Evolutionary conservation across 2,329 filamentous ascomycete species (phyloP).

Genomic region (Colletotrichum neosansevieriae): DNA sequence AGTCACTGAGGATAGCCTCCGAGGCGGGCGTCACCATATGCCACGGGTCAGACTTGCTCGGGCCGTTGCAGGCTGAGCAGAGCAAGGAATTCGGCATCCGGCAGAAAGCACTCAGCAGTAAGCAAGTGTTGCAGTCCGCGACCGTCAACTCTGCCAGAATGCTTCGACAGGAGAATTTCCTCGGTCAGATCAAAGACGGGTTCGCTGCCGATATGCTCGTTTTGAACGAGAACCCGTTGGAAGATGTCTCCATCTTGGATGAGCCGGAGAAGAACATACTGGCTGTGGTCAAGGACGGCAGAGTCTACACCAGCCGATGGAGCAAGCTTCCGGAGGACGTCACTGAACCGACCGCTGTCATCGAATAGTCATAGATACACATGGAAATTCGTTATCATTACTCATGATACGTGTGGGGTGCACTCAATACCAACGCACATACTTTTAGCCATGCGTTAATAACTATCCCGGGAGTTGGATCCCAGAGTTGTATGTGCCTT

Average conservation of each 20-base stretch:
- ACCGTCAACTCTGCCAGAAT: constrained; percentile 63
- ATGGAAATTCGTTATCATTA: background rate
- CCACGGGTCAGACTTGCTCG: constrained; percentile 59
- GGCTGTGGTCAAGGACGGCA: constrained; percentile 67
- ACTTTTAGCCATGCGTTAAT: background rate
- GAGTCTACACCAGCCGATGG: constrained; percentile 51
- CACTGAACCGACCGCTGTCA: constrained; percentile 29
- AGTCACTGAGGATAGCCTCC: constrained; percentile 60
- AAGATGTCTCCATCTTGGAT: constrained; percentile 65
- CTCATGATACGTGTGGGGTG: background rate
- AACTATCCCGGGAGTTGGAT: background rate
- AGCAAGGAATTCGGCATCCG: constrained; percentile 50
- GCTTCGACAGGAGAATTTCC: constrained; percentile 56
- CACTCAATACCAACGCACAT: background rate
- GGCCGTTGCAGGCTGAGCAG: constrained; percentile 48
- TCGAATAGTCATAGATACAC: constrained; percentile 12
- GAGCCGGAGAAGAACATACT: constrained; percentile 60
- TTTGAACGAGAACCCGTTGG: constrained; percentile 64
- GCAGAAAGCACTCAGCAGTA: constrained; percentile 42
- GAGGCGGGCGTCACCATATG: constrained; percentile 67
- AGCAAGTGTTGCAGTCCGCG: constrained; percentile 46
- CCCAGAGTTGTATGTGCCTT: background rate
- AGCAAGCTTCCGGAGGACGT: constrained; percentile 41
- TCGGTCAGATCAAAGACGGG: constrained; percentile 64
- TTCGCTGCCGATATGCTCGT: constrained; percentile 67